Evolutionary conservation across 257 asterid genomes (phyloP).

Genomic region (Nicotiana knightiana): DNA sequence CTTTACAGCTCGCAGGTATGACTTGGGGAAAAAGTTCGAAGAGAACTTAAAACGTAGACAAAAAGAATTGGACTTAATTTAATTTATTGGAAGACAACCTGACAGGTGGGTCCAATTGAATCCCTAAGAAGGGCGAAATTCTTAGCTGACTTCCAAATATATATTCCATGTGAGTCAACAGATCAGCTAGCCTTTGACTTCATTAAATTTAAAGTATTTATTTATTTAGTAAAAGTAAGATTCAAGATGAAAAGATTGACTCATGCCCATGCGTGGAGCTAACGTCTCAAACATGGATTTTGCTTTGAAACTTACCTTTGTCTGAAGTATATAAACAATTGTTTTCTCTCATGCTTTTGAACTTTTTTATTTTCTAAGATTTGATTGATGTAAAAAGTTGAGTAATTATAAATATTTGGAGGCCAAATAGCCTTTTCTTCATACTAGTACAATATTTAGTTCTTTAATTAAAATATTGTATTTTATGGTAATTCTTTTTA

Average conservation of each 20-base stretch:
- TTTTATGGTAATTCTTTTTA: no score
- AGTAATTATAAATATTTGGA: no score
- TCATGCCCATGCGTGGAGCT: background rate
- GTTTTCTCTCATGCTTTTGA: background rate
- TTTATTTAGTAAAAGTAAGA: background rate
- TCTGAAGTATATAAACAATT: background rate
- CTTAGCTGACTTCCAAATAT: conserved; percentile 4
- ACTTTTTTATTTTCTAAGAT: background rate
- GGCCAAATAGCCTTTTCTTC: no score
- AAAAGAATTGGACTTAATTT: background rate
- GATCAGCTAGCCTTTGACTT: conserved; percentile 7
- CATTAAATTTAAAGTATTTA: background rate
- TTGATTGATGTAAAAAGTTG: no score
- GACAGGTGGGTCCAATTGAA: conserved; percentile 39
- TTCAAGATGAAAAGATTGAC: background rate
- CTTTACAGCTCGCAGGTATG: background rate
- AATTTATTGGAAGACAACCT: conserved; percentile 32
- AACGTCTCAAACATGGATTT: background rate
- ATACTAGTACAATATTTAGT: no score
- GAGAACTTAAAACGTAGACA: background rate
- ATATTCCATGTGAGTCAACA: background rate
- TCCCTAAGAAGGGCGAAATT: background rate
- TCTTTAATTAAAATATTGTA: no score
- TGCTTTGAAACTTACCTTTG: background rate
- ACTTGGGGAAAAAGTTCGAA: conserved; percentile 7